These are phyloP conservation scores for Blastobotrys raffinosifermentans DNA, from an alignment of 1,139 yeast species.

Conservation along the genomic window DNA sequence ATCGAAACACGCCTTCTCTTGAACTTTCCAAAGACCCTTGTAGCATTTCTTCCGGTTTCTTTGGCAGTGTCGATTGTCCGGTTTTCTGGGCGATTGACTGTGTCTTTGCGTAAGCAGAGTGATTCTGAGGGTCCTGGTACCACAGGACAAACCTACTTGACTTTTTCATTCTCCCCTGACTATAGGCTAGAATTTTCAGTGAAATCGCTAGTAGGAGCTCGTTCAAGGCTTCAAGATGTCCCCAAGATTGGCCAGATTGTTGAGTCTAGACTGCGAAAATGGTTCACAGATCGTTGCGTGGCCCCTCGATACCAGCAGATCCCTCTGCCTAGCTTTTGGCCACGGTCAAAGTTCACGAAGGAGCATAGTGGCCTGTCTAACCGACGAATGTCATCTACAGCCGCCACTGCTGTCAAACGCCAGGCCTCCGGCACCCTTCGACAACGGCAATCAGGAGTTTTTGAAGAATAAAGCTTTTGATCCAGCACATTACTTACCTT, in stretches of 20 bases:
- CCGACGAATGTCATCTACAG: neutral
- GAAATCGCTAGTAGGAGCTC: constrained; percentile 81
- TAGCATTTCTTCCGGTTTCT: constrained; percentile 75
- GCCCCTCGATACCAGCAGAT: constrained; percentile 89
- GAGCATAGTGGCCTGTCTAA: constrained; percentile 9
- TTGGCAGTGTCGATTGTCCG: constrained; percentile 82
- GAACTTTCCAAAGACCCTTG: constrained; percentile 78
- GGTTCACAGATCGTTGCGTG: constrained; percentile 91
- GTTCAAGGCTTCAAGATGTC: constrained; percentile 87
- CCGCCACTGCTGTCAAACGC: constrained; percentile 1
- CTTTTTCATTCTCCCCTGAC: constrained; percentile 88
- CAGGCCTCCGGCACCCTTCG: constrained; percentile 8
- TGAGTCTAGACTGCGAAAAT: constrained; percentile 72
- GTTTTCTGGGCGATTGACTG: constrained; percentile 87
- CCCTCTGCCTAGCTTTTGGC: constrained; percentile 85
- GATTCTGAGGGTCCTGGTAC: constrained; percentile 8
- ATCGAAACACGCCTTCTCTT: constrained; percentile 75
- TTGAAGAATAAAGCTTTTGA: constrained; percentile 6
- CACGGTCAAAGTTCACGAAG: constrained; percentile 65
- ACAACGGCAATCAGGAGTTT: constrained; percentile 11
- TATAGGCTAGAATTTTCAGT: constrained; percentile 82
- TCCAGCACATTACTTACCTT: too few relatives aligned
- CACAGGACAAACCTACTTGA: constrained; percentile 55
- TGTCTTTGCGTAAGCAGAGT: constrained; percentile 47
- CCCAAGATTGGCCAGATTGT: constrained; percentile 85